Evolutionary conservation across 1,284 basidiomycete genomes (phyloP), one percentile per base, ranked within the genome.

Genomic region (Paramarasmius palmivorus): DNA sequence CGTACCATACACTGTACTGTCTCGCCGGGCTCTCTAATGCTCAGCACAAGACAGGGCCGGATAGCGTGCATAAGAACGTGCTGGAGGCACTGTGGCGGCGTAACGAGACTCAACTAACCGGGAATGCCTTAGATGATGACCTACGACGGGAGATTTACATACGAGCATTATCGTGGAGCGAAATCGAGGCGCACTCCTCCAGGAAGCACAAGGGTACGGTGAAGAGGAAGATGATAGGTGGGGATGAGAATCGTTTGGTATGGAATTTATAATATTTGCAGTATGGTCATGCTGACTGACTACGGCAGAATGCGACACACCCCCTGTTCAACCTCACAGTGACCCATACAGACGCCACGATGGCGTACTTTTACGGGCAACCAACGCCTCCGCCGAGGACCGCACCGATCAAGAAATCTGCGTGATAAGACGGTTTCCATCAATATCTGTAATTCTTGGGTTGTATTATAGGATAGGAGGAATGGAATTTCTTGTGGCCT

Each of bases 1-100:
- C 90, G 32, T 98, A 98, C 67, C 95, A 98, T 64, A 96, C 95
- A 0, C 73, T 92, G 44, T 97, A 95, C 69, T 93, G 92, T 65
- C 81, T 97, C 3, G 82, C 93, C 6, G 95, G 95, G 7, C 77
- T 96, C n/a, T 90, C 93, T 0, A 75, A 85, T 0, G 91, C 95
- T 0, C 95, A 97, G 66, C 93, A 96, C 61, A 79, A 76, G 39
- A 77, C 94, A 7, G 70, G 70, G 19, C 83, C 83, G 2, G 81
- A 83, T 0, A 63, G 70, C 0, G 56, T 69, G 0, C 69, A 77
- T 25, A 73, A 76, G 25, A 67, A 66, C 12, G 72, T 88, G 2
- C 60, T 66, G 4, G 65, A 62, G 2, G 66, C 67, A 5, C 17
- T 58, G 72, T 59, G 68, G 74, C 76, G 40, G 65, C 45, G 35